phyloP scores from a whole-genome alignment of 345 rosid species.

The Bruguiera parviflora region DNA sequence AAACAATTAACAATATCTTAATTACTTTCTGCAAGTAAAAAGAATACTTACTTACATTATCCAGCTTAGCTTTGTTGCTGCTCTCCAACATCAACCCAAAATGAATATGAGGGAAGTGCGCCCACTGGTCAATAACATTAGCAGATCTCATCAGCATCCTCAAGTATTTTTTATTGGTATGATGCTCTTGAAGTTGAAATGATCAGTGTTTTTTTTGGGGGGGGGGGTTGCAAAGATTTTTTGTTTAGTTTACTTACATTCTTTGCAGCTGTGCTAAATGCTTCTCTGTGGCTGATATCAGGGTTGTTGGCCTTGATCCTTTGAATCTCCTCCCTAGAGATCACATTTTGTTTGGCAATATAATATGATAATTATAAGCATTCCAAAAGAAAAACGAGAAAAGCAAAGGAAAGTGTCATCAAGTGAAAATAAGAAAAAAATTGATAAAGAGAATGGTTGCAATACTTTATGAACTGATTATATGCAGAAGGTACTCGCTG shows the following conservation, averaged over 20 bases:
- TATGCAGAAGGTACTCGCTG: conserved; percentile 99
- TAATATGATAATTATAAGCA: not conserved
- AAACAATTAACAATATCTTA: too few relatives aligned
- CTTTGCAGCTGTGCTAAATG: conserved; percentile 98
- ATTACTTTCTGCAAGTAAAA: too few relatives aligned
- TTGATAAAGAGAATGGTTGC: not conserved
- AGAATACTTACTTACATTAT: conserved; percentile 12
- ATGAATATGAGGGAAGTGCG: conserved; percentile 93
- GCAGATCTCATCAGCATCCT: conserved; percentile 3
- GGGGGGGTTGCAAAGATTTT: not conserved
- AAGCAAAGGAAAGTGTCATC: not conserved
- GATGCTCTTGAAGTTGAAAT: conserved; percentile 1
- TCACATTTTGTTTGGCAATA: not conserved
- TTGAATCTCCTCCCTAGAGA: conserved; percentile 86
- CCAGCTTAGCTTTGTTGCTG: conserved; percentile 57
- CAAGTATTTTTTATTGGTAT: not conserved
- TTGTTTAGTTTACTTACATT: conserved; percentile 48
- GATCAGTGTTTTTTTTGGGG: not conserved
- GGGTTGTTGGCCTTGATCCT: conserved; percentile 97
- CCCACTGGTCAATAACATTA: conserved; percentile 57
- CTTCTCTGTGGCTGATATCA: conserved; percentile 95
- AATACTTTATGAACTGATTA: conserved; percentile 94
- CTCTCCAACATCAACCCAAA: conserved; percentile 80
- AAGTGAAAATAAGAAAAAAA: not conserved
- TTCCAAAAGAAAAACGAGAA: not conserved